Base-by-base conservation (phyloP, 192 early-diverging fungal genomes). In the Rhizophagus sp. region DNA sequence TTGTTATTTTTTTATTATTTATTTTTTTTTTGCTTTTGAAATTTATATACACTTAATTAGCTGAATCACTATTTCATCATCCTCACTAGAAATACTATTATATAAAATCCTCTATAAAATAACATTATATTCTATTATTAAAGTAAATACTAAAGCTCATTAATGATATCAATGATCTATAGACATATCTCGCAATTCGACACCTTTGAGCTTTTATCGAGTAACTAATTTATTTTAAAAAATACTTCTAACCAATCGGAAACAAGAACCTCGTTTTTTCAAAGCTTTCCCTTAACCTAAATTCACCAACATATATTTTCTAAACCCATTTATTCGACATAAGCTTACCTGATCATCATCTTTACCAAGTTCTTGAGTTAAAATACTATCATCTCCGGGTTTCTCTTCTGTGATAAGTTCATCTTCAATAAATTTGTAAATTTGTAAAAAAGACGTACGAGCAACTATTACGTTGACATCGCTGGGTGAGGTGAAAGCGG, bases 401-500 rank as follows among this genome's bases (percentile, higher is more conserved):
- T 80, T 81, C 36, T 83, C 78, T 39, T 85, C 78, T 52, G 67
- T 49, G 9, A 63, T 49, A 52, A 71, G 68, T 2, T 85, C 82
- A 15, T 87, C 84, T 75, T 94, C 91, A 11, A 86, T 72, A 73
- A 94, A 91, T 49, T 81, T 84, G 83, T 91, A 95, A 73, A 95
- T 85, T 81, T 94, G 89, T 34, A 95, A 84, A 27, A 93, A 78
- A n/a, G 86, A 86, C 22, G 85, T 84, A 52, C 88, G 89, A 39
- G 91, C 88, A 12, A 95, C 90, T 66, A 92, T 85, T 17, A 95
- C 66, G 84, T 95, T 95, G 10, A 83, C 79, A 8, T 85, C 84
- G 33, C 86, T 82, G 1, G 92, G 88, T 4, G 85, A 78, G 17
- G 91, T 91, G 82, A 95, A 93, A 30, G 87, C 83, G 24, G 89